Evolutionary conservation across 306 rosid genomes (phyloP).

Genomic region (Lithocarpus polystachyus): DNA sequence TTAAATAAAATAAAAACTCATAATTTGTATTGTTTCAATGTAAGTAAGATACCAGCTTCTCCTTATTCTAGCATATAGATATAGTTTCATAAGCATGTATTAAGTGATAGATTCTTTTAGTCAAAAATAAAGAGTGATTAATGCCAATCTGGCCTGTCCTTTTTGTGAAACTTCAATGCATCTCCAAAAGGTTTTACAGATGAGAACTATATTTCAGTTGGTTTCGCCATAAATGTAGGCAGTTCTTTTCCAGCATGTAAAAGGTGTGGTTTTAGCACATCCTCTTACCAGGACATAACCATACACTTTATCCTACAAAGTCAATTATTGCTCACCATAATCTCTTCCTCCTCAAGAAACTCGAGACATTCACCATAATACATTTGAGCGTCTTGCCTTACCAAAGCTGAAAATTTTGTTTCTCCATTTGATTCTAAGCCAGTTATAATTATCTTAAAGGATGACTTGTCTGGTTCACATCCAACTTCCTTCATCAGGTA

Average conservation of each 20-base stretch:
- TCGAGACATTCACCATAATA: constrained; percentile 39
- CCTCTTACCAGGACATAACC: too few relatives aligned
- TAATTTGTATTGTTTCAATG: not conserved
- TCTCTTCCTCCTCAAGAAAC: constrained; percentile 41
- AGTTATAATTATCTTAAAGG: constrained; percentile 31
- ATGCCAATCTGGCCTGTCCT: too few relatives aligned
- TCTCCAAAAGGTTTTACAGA: too few relatives aligned
- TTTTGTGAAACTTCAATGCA: too few relatives aligned
- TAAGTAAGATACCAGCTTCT: not conserved
- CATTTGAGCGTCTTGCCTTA: constrained; percentile 43
- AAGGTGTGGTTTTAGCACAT: too few relatives aligned
- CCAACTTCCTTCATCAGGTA: constrained; percentile 40
- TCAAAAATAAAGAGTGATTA: too few relatives aligned
- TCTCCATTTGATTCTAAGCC: constrained; percentile 43
- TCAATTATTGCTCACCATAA: constrained; percentile 7
- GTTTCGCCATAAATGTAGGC: too few relatives aligned
- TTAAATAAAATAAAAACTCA: not conserved
- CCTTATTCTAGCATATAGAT: not conserved
- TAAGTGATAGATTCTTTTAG: too few relatives aligned
- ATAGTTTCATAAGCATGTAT: not conserved
- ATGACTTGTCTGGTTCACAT: constrained; percentile 46
- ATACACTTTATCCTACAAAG: too few relatives aligned
- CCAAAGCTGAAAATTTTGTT: constrained; percentile 12
- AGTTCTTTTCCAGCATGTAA: too few relatives aligned
- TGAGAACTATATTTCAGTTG: too few relatives aligned